phyloP scores from a whole-genome alignment of 1,284 basidiomycete species.

The Ceratobasidium sp. region DNA sequence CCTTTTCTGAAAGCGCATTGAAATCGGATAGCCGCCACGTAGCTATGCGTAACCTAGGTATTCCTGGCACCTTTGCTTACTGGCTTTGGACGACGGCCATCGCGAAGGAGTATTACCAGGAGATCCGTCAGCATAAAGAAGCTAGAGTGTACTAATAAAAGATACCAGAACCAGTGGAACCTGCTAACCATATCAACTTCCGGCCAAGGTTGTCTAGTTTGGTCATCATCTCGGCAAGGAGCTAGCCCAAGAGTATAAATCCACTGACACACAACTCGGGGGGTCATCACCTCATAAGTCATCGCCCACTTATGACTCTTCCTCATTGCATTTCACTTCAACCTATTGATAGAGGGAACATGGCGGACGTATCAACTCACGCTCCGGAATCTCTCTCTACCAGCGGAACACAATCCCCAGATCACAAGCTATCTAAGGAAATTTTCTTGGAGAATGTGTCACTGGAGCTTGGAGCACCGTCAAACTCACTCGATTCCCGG shows the following conservation, averaged over 20 bases:
- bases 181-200: not conserved
- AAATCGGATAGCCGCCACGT: too few species aligned
- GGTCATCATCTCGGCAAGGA: slow-evolving; percentile 25
- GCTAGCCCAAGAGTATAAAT: slow-evolving; percentile 13
- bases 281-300: too few species aligned
- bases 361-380: not conserved
- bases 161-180: not conserved
- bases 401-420: not conserved
- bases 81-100: not conserved
- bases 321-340: too few species aligned
- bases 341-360: not conserved
- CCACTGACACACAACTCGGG: not conserved
- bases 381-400: not conserved
- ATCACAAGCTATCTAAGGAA: slow-evolving; percentile 6
- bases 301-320: too few species aligned
- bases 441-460: not conserved
- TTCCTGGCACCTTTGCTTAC: too few species aligned
- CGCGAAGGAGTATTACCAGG: slow-evolving; percentile 29
- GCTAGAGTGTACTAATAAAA: not conserved
- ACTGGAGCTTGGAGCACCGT: slow-evolving; percentile 13
- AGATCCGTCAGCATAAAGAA: not conserved
- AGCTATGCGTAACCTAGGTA: too few species aligned
- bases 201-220: not conserved
- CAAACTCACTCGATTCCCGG: not conserved
- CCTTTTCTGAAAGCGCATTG: too few species aligned